Base-by-base conservation (phyloP, 2,329 filamentous ascomycete species). In the Aspergillus hortae region DNA sequence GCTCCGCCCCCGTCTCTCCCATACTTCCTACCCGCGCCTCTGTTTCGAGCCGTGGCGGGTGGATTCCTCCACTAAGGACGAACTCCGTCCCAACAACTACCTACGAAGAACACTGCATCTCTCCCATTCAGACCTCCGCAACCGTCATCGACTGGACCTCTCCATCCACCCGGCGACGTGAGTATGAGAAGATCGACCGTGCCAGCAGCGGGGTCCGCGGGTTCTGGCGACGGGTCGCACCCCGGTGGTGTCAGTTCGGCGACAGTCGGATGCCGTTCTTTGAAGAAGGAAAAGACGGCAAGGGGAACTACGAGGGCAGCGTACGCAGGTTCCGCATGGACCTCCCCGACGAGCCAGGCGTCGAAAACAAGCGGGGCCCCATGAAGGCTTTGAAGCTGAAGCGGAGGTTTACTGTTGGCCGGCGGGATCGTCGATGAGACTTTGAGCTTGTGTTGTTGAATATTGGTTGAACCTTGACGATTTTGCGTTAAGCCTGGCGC, bases 111-210 rank as follows among this genome's bases (percentile, higher is more conserved):
- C 42, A 40, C 23, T 23, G 42, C 23, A 32, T 49, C 11, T 42
- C 45, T 12, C 27, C 54, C 4, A 49, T 62, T 52, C 56, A 67
- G 44, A 48, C 67, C 35, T 66, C 69, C 17, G 61, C 68, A 19
- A 75, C 73, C 4, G 68, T 75, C 6, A 75, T 76, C 41, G 73
- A 76, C 54, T 77, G 75, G 75, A 77, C 74, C 2, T 73, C 73
- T 1, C 66, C 72, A 6, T 69, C 70, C 9, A 76, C 74, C 4
- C 70, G 75, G 10, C 63, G 71, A 7, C 66, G 66, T 17, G 74
- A 77, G 55, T 77, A 77, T 50, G 68, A 82, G 83, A 62, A 84
- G 80, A 72, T 83, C 77, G 68, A 74, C 61, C 70, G 72, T 10
- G 69, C 70, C 44, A 70, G 64, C 52, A 69, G 63, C 17, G 74